A percentile compares a stretch with the other conserved stretches of the same genome.
These are phyloP conservation scores for Rhodotorula sp. DNA, from an alignment of 1,284 basidiomycete species.

Conservation along the genomic window DNA sequence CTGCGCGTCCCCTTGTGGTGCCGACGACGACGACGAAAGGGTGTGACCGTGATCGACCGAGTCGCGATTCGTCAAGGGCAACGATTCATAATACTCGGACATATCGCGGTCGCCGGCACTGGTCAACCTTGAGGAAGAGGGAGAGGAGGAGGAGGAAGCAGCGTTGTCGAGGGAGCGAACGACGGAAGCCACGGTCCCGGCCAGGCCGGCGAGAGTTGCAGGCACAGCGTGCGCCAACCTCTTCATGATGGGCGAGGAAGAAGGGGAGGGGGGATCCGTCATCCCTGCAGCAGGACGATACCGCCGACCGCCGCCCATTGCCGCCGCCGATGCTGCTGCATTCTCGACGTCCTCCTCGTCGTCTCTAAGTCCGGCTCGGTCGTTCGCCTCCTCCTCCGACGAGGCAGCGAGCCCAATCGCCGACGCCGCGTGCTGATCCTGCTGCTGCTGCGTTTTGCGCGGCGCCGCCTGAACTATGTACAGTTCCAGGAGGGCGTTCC, in stretches of 20 bases:
- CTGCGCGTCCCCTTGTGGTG: not conserved
- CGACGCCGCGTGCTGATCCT: not conserved
- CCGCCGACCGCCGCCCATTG: too few relatives aligned
- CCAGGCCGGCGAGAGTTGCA: not conserved
- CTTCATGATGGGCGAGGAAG: not conserved
- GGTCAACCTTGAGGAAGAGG: not conserved
- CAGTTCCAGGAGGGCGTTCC: slow-evolving; percentile 60
- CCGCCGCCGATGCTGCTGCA: not conserved
- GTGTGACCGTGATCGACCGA: not conserved
- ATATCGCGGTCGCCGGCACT: not conserved
- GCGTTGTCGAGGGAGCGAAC: not conserved
- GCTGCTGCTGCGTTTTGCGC: not conserved
- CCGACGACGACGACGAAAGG: not conserved
- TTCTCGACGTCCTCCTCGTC: slow-evolving; percentile 7
- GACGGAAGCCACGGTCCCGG: not conserved
- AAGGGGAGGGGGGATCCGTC: not conserved
- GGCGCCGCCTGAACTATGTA: slow-evolving; percentile 48
- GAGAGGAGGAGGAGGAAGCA: not conserved
- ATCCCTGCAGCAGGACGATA: not conserved
- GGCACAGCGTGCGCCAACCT: not conserved
- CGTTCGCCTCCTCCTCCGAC: too few relatives aligned
- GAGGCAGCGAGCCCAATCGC: too few relatives aligned
- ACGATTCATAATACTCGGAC: slow-evolving; percentile 17
- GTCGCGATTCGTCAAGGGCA: slow-evolving; percentile 18
- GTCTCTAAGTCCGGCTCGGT: too few relatives aligned